Percentiles rank a stretch among this genome's conserved stretches.
These are phyloP conservation scores for Waltiozyma sp. DNA, from an alignment of 1,139 yeast genomes.

Conservation along the genomic window DNA sequence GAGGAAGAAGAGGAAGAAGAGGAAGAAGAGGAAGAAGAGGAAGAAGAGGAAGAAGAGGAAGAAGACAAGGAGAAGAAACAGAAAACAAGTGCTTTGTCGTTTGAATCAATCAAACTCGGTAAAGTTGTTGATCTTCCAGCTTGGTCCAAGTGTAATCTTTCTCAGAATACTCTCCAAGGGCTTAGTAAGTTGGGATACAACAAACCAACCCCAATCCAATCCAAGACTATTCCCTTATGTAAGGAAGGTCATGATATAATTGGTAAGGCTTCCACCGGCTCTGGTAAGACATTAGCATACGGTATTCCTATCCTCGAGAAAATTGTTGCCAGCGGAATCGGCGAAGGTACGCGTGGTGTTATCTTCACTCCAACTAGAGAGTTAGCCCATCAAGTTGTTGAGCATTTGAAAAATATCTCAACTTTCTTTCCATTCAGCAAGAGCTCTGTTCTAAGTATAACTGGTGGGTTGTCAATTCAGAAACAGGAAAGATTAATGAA, in stretches of 20 bases:
- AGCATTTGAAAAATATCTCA: constrained; percentile 58
- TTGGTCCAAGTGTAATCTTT: constrained; percentile 42
- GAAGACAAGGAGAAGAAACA: constrained; percentile 15
- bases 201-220: constrained; percentile 79
- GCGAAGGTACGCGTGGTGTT: constrained; percentile 51
- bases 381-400: constrained; percentile 85
- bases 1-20: constrained; percentile 11
- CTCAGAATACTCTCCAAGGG: constrained; percentile 48
- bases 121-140: constrained; percentile 36
- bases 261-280: constrained; percentile 97
- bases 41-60: constrained; percentile 9
- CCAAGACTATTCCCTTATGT: constrained; percentile 64
- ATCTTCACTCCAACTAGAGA: constrained; percentile 95
- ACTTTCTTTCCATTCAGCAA: constrained; percentile 46
- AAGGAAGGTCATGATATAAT: constrained; percentile 67
- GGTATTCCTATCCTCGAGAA: constrained; percentile 88
- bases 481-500: constrained; percentile 75
- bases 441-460: constrained; percentile 61
- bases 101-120: constrained; percentile 19
- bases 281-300: constrained; percentile 94
- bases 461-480: constrained; percentile 92
- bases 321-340: constrained; percentile 25
- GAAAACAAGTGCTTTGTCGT: constrained; percentile 14
- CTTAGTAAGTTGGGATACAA: constrained; percentile 46
- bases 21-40: constrained; percentile 11